These are phyloP conservation scores for Eucalyptus rudis DNA, from an alignment of 345 rosid genomes.

Conservation along the genomic window DNA sequence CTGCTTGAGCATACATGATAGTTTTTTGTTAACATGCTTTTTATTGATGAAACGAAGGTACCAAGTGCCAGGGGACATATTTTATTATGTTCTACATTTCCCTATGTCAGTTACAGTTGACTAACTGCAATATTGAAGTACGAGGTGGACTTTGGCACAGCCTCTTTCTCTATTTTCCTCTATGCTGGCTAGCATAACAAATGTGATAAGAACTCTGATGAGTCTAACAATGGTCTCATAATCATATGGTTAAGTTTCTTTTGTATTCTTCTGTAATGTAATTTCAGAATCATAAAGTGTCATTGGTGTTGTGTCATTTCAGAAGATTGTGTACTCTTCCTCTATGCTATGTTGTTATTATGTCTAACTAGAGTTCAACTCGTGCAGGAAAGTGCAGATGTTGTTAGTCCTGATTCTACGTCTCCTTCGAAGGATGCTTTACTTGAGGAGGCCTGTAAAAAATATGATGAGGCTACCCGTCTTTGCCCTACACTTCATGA, in stretches of 20 bases:
- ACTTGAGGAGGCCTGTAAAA: slow-evolving; percentile 97
- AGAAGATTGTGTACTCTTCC: neutral
- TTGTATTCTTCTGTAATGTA: neutral
- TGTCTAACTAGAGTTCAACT: neutral
- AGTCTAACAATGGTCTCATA: neutral
- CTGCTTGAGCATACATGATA: neutral
- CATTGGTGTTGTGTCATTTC: neutral
- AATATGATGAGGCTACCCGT: slow-evolving; percentile 85
- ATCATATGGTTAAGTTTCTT: neutral
- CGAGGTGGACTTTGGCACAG: neutral
- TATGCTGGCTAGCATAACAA: neutral
- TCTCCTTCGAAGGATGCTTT: slow-evolving; percentile 93
- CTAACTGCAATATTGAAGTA: neutral
- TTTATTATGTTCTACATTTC: neutral
- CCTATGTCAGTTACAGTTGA: neutral
- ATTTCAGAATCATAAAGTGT: neutral
- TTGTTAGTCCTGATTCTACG: slow-evolving; percentile 77
- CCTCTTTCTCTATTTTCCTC: neutral
- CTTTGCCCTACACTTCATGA: slow-evolving; percentile 94
- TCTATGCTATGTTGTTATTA: neutral
- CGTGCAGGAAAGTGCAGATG: slow-evolving; percentile 93
- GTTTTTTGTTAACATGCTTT: neutral
- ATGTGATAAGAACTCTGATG: neutral
- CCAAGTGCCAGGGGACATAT: neutral
- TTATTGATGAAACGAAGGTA: neutral